Percentiles rank a stretch among this genome's conserved stretches.
phyloP scores from a whole-genome alignment of 345 rosid genomes.

The rapeseed (Brassica napus) region DNA sequence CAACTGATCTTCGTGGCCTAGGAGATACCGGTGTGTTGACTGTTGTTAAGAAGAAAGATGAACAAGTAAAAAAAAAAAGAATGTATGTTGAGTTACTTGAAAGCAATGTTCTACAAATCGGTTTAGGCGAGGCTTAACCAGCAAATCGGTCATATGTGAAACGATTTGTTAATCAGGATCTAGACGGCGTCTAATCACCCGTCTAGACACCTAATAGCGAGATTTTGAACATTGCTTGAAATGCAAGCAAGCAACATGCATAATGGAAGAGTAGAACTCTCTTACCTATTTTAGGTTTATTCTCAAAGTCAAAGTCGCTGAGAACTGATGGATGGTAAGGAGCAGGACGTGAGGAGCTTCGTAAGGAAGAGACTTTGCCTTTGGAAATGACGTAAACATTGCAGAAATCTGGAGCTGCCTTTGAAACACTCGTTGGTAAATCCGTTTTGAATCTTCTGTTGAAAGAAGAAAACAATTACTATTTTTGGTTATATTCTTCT shows the following conservation, averaged over 20 bases:
- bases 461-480: not conserved
- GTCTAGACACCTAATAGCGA: too few relatives aligned
- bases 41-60: not conserved
- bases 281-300: not conserved
- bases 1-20: not conserved
- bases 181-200: too few relatives aligned
- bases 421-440: constrained; percentile 1
- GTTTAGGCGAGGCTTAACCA: not conserved
- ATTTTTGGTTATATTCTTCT: not conserved
- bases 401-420: not conserved
- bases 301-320: not conserved
- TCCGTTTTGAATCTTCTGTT: constrained; percentile 1
- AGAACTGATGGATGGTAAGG: not conserved
- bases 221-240: not conserved
- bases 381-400: not conserved
- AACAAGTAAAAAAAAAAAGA: not conserved
- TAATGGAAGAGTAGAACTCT: not conserved
- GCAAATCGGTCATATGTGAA: too few relatives aligned
- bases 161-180: too few relatives aligned
- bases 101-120: not conserved
- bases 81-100: not conserved
- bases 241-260: not conserved
- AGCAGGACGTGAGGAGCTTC: not conserved
- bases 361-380: not conserved
- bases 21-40: not conserved